Evolutionary conservation across 805 yeast species (phyloP), one percentile per base, ranked within the genome.

Genomic region (Yamadazyma nakazawae): DNA sequence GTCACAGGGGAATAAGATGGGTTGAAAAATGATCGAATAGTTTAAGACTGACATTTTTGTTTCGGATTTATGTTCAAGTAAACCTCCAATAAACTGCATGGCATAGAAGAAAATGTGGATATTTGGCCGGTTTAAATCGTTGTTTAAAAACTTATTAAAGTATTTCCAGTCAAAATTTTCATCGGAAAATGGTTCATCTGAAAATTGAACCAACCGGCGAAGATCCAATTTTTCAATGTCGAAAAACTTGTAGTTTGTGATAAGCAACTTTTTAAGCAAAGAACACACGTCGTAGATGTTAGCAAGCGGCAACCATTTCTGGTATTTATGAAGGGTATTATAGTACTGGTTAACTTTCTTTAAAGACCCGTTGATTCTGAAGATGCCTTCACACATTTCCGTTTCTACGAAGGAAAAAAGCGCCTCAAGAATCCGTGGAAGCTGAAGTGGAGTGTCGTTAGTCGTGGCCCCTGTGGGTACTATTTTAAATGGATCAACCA

Each of bases 21-120:
- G 70, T 46, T 62, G 68, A 49, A 64, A 66, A 25, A 66, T 60
- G 21, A 64, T 66, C 12, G 69, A 55, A 30, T 52, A 55, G 45
- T 64, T 64, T 30, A 54, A 51, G 12, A 57, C 46, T 6, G 63
- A 47, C 70, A 66, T 66, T 31, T 61, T 61, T 5, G 70, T 66
- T 2, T 48, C 34, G 2, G 47, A 52, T 31, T 52, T 54, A 35
- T 54, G 53, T 2, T 40, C 21, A 19, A 56, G 47, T n/a, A 66
- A 46, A 16, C 46, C 37, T 19, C 46, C 25, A 5, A 56, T 58
- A 12, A 53, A 48, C 10, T 56, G 34, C 17, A 54, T 49, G 14
- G 52, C 16, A 17, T 52, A 52, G 28, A 48, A 26, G 42, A 52
- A 52, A 12, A 50, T 40, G 42, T 46, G 34, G 7, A 36, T 31